phyloP scores from a whole-genome alignment of 2,329 filamentous ascomycete genomes.

The Orbilia quercus region DNA sequence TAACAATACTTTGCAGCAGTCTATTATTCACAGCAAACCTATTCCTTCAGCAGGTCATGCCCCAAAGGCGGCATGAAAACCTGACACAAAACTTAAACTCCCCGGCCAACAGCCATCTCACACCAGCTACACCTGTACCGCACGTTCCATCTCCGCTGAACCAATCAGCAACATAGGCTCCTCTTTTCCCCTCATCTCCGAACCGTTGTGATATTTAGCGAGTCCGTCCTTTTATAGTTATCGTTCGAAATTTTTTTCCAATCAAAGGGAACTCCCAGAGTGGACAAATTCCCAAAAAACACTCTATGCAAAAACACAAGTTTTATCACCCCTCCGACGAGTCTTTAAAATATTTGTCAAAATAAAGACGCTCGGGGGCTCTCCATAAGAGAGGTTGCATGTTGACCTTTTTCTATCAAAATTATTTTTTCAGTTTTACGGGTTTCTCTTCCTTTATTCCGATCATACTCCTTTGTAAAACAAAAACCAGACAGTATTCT shows the following conservation, averaged over 20 bases:
- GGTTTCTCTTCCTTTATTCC: slow-evolving; percentile 56
- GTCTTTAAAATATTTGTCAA: slow-evolving; percentile 57
- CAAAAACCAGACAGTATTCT: slow-evolving; percentile 31
- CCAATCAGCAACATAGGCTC: slow-evolving; percentile 22
- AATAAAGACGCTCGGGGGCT: slow-evolving; percentile 57
- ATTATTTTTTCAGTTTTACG: slow-evolving; percentile 38
- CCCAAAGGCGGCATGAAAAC: slow-evolving; percentile 37
- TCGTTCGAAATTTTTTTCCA: background rate
- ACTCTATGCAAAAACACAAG: slow-evolving; percentile 9
- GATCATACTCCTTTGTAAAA: slow-evolving; percentile 53
- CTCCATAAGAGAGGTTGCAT: slow-evolving; percentile 12
- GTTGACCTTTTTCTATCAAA: slow-evolving; percentile 4
- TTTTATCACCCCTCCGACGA: background rate
- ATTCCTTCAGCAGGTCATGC: slow-evolving; percentile 53
- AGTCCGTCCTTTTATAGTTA: slow-evolving; percentile 33
- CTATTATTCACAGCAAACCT: slow-evolving; percentile 50
- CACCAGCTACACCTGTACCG: slow-evolving; percentile 31
- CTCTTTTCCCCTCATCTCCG: slow-evolving; percentile 13
- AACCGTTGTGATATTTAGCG: slow-evolving; percentile 56
- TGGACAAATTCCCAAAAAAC: background rate
- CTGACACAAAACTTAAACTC: slow-evolving; percentile 34
- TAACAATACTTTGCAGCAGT: background rate
- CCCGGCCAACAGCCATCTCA: slow-evolving; percentile 36
- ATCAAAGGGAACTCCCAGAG: background rate
- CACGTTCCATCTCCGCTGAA: slow-evolving; percentile 36